Percentiles rank a stretch among this genome's conserved stretches.
Evolutionary conservation across 495 filamentous ascomycete genomes (phyloP).

Genomic region (Penicillium flavigenum): DNA sequence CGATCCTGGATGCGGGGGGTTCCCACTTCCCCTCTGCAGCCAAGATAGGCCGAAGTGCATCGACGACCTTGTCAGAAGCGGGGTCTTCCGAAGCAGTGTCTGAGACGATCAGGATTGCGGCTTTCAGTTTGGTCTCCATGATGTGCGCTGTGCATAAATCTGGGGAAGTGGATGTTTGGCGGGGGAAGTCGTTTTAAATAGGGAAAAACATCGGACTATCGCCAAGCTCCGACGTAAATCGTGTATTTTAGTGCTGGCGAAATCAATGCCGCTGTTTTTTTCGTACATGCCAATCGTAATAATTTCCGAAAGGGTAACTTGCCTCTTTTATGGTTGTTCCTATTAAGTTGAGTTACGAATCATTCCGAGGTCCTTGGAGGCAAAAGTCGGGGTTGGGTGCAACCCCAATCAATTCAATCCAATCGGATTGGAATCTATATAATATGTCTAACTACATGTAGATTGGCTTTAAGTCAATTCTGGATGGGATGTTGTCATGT

Average conservation of each 20-base stretch:
- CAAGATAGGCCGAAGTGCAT: constrained; percentile 66
- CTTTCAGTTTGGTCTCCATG: constrained; percentile 30
- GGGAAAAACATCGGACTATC: constrained; percentile 18
- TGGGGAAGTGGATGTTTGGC: constrained; percentile 16
- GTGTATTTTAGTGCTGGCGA: background rate
- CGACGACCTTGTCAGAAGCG: constrained; percentile 69
- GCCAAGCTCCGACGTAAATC: constrained; percentile 17
- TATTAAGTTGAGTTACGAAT: constrained; percentile 1
- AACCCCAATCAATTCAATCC: background rate
- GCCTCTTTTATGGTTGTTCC: background rate
- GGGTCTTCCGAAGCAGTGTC: constrained; percentile 88
- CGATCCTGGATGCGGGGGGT: constrained; percentile 65
- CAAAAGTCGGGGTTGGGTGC: background rate
- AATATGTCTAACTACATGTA: background rate
- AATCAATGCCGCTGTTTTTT: background rate
- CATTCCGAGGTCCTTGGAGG: background rate
- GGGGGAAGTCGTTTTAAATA: constrained; percentile 7
- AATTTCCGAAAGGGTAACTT: background rate
- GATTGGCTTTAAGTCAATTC: background rate
- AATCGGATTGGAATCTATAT: no score
- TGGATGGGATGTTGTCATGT: background rate
- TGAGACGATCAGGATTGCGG: constrained; percentile 83
- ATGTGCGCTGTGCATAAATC: constrained; percentile 13
- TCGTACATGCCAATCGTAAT: background rate
- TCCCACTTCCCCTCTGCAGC: constrained; percentile 68